These are phyloP conservation scores for Aegilops sharonensis DNA, from an alignment of 176 grass and related monocot species.

Conservation along the genomic window DNA sequence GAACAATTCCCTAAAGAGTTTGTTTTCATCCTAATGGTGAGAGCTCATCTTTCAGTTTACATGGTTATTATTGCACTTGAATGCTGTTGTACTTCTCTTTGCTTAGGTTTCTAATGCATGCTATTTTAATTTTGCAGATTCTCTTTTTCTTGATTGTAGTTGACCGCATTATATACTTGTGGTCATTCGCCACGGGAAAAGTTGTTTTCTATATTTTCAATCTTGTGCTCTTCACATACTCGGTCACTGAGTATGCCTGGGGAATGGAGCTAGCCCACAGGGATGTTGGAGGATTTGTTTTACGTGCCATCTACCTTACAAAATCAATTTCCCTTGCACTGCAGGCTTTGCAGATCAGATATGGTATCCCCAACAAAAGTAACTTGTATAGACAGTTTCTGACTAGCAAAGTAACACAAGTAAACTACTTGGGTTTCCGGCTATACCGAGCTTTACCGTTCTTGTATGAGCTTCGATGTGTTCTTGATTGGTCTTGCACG, in stretches of 20 bases:
- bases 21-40: slow-evolving; percentile 97
- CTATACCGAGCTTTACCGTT: slow-evolving; percentile 91
- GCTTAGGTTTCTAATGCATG: slow-evolving; percentile 19
- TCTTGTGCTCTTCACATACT: slow-evolving; percentile 90
- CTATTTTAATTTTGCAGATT: slow-evolving; percentile 62
- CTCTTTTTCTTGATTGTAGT: slow-evolving; percentile 98
- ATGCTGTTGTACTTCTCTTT: slow-evolving; percentile 3
- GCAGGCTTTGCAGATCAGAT: slow-evolving; percentile 90
- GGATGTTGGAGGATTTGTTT: slow-evolving; percentile 69
- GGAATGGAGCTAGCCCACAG: slow-evolving; percentile 76
- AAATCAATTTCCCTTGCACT: slow-evolving; percentile 88
- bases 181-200: slow-evolving; percentile 87
- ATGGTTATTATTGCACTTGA: slow-evolving; percentile 24
- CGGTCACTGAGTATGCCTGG: slow-evolving; percentile 96
- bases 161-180: slow-evolving; percentile 97
- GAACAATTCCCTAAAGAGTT: slow-evolving; percentile 99
- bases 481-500: slow-evolving; percentile 99
- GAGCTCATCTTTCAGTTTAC: slow-evolving; percentile 21
- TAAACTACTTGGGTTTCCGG: slow-evolving; percentile 88
- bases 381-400: slow-evolving; percentile 95
- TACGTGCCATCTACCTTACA: slow-evolving; percentile 93
- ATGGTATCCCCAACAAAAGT: slow-evolving; percentile 93
- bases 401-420: slow-evolving; percentile 95
- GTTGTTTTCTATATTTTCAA: slow-evolving; percentile 99
- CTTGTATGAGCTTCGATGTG: slow-evolving; percentile 93